phyloP scores from a whole-genome alignment of 331 rosid species.

The Dryas integrifolia region DNA sequence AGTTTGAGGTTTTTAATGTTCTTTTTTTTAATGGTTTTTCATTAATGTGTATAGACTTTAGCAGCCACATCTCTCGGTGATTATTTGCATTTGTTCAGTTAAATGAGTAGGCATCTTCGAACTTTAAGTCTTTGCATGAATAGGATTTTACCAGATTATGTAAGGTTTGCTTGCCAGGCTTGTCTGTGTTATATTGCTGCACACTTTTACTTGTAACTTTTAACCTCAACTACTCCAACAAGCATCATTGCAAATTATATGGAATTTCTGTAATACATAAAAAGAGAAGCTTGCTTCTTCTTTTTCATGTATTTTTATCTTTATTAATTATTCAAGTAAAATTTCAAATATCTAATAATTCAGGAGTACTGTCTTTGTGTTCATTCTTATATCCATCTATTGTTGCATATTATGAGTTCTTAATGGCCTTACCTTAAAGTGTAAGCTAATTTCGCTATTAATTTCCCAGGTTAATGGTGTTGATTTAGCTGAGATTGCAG shows the following conservation, averaged over 20 bases:
- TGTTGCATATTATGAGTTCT: not conserved
- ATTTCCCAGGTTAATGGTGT: slow-evolving; percentile 48
- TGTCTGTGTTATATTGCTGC: not conserved
- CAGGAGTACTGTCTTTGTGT: not conserved
- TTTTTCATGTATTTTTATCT: not conserved
- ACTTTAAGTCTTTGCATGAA: not conserved
- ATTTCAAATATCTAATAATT: not conserved
- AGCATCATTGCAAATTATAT: not conserved
- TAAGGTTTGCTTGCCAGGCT: not conserved
- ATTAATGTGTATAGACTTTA: not conserved
- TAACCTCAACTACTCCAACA: not conserved
- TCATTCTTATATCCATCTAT: not conserved
- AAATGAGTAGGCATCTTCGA: not conserved
- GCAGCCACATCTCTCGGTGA: not conserved
- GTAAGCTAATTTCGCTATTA: not conserved
- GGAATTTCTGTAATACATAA: not conserved
- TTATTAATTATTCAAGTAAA: not conserved
- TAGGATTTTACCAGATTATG: not conserved
- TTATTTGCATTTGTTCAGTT: not conserved
- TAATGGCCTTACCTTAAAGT: not conserved
- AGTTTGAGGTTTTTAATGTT: slow-evolving; percentile 48
- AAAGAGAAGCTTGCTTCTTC: not conserved
- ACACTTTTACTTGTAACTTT: not conserved
- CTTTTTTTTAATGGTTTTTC: not conserved
- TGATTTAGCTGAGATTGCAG: slow-evolving; percentile 52